These are phyloP conservation scores for Gremmenia infestans DNA, from an alignment of 2,329 filamentous ascomycete genomes.

Conservation along the genomic window DNA sequence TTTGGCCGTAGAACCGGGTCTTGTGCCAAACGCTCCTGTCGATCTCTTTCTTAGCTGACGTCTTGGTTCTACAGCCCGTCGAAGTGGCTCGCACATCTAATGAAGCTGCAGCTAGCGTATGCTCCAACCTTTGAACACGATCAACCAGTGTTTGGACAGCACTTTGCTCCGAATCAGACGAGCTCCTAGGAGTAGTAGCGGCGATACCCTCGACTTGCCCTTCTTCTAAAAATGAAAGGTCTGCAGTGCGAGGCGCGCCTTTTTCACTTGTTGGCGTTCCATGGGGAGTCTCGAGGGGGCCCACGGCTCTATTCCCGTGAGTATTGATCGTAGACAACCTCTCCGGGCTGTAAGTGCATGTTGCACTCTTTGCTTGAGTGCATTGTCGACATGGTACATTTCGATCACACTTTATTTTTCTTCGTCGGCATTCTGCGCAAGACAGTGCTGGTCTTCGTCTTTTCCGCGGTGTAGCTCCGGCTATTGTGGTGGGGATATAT, in stretches of 20 bases:
- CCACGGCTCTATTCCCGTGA: background rate
- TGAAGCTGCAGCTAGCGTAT: background rate
- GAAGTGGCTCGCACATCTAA: background rate
- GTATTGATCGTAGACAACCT: constrained; percentile 1
- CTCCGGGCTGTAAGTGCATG: constrained; percentile 30
- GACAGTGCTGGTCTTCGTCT: constrained; percentile 34
- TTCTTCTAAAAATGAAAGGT: background rate
- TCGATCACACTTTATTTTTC: constrained; percentile 43
- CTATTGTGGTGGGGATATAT: constrained; percentile 1
- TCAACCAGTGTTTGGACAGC: constrained; percentile 4
- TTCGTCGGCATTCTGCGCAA: constrained; percentile 39
- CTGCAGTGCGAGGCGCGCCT: background rate
- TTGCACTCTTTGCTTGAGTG: constrained; percentile 26
- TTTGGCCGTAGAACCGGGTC: constrained; percentile 23
- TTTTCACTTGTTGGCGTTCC: background rate
- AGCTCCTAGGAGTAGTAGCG: background rate
- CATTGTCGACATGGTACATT: constrained; percentile 38
- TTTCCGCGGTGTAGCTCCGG: constrained; percentile 18
- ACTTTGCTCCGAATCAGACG: background rate
- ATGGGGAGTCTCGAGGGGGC: background rate
- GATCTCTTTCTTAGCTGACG: constrained; percentile 2
- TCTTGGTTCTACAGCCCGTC: background rate
- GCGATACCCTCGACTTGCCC: background rate
- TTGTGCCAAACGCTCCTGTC: constrained; percentile 20
- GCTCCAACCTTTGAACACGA: constrained; percentile 11